These are phyloP conservation scores for Colletotrichum sp. DNA, from an alignment of 2,329 filamentous ascomycete species.

Conservation along the genomic window DNA sequence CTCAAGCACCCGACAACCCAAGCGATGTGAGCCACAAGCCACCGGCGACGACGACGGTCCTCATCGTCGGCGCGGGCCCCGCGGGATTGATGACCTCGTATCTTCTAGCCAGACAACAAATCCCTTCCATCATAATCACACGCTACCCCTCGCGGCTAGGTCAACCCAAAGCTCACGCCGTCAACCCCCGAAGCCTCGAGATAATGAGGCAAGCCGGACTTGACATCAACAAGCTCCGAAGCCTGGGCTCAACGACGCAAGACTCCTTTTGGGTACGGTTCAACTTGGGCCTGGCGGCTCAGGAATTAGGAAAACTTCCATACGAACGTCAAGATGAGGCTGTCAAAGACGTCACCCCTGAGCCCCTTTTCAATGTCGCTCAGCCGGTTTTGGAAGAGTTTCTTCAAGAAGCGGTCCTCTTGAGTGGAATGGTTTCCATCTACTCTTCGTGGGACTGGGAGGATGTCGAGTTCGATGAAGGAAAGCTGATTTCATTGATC, in stretches of 20 bases:
- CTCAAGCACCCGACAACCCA: background rate
- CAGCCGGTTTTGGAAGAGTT: background rate
- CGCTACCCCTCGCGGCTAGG: background rate
- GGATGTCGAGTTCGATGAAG: background rate
- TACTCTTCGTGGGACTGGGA: background rate
- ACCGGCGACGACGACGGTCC: background rate
- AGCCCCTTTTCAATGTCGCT: background rate
- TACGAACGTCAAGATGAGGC: background rate
- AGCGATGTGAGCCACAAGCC: background rate
- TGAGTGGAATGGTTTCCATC: background rate
- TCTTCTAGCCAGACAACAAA: background rate
- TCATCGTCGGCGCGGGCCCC: background rate
- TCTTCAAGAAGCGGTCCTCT: background rate
- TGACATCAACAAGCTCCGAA: background rate
- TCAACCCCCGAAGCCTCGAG: background rate
- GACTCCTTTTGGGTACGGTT: background rate
- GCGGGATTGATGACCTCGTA: background rate
- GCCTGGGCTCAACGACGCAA: background rate
- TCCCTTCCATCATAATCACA: background rate
- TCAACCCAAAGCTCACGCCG: background rate
- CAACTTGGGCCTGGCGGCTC: background rate
- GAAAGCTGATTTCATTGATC: background rate
- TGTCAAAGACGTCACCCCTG: background rate
- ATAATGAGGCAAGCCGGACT: background rate
- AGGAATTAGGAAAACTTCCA: background rate